phyloP scores from a whole-genome alignment of 306 rosid species.

The Rubus parviflorus region DNA sequence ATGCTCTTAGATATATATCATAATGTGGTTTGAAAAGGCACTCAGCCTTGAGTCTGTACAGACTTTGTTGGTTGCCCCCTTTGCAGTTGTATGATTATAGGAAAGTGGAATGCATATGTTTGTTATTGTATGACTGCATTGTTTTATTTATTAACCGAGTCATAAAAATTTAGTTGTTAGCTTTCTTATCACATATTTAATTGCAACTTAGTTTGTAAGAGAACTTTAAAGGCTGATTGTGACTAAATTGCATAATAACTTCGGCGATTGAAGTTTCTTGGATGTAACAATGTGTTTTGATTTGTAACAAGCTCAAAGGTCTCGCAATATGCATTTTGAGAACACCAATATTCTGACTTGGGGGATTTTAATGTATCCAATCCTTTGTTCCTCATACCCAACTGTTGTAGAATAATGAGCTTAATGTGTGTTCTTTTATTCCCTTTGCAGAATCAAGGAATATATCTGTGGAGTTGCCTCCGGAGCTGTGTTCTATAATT shows the following conservation, averaged over 20 bases:
- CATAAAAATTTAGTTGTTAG: neutral
- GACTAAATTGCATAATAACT: no score
- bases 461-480: constrained; percentile 67
- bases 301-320: no score
- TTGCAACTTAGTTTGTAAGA: no score
- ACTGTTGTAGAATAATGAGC: neutral
- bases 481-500: constrained; percentile 65
- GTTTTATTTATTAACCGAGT: neutral
- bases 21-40: neutral
- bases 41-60: neutral
- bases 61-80: no score
- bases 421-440: neutral
- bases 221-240: no score
- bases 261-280: no score
- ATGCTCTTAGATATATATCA: neutral
- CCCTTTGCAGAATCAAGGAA: constrained; percentile 50
- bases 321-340: no score
- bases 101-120: neutral
- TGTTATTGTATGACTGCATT: neutral
- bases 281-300: no score
- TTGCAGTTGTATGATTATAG: neutral
- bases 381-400: neutral
- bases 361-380: neutral
- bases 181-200: no score
- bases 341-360: no score